These are phyloP conservation scores for Aspergillus quadrilineatus DNA, from an alignment of 2,329 filamentous ascomycete genomes.

Conservation along the genomic window DNA sequence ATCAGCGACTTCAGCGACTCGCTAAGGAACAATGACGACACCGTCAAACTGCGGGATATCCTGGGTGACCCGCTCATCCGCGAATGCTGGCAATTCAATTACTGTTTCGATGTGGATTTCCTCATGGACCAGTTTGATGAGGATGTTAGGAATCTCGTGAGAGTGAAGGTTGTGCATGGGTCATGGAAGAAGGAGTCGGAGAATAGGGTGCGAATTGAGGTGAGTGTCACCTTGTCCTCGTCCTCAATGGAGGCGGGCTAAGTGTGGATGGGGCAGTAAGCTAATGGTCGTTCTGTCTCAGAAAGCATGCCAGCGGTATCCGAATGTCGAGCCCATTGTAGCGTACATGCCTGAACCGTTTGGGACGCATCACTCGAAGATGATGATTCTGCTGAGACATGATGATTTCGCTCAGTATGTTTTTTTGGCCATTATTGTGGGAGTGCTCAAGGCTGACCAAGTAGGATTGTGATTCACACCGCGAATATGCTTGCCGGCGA, in stretches of 20 bases:
- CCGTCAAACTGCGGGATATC: constrained; percentile 65
- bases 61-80: constrained; percentile 72
- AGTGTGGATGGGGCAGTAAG: not conserved
- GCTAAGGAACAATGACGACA: constrained; percentile 60
- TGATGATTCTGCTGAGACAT: constrained; percentile 78
- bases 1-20: constrained; percentile 62
- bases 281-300: constrained; percentile 32
- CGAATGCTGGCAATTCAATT: constrained; percentile 60
- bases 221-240: constrained; percentile 32
- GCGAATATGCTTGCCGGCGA: constrained; percentile 88
- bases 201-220: constrained; percentile 58
- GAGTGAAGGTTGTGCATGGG: constrained; percentile 62
- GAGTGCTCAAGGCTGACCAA: not conserved
- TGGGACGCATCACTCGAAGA: constrained; percentile 83
- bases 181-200: constrained; percentile 67
- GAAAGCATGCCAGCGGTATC: constrained; percentile 60
- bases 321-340: constrained; percentile 68
- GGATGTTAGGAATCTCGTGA: constrained; percentile 54
- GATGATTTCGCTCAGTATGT: constrained; percentile 68
- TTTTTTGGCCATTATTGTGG: not conserved
- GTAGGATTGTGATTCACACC: constrained; percentile 73
- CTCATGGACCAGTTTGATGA: constrained; percentile 60
- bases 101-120: constrained; percentile 58
- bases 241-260: not conserved
- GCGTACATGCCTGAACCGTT: constrained; percentile 82